Evolutionary conservation across 2,329 filamentous ascomycete species (phyloP), one percentile per base, ranked within the genome.

Genomic region (Colletotrichum magnum): DNA sequence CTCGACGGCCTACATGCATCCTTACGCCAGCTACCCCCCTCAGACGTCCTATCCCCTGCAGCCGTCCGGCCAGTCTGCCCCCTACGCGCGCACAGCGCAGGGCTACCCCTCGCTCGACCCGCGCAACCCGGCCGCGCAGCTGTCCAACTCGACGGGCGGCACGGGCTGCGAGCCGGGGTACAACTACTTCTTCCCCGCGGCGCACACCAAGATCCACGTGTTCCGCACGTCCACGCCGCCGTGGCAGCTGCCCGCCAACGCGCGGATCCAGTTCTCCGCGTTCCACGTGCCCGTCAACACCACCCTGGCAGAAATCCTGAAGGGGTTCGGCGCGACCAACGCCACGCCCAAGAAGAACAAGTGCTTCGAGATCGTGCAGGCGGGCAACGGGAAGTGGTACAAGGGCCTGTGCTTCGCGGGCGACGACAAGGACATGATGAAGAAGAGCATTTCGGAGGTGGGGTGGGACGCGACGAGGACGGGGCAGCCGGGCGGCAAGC

Each of bases 131-230:
- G 86, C 87, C 0, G 81, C 85, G 32, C 85, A 88, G 71, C 80
- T 91, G 79, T 83, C 82, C 54, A 89, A 90, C 78, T 83, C 85
- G 0, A 87, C 86, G 0, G 87, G 89, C 52, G 88, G 88, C 24
- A 81, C 85, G 1, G 87, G 88, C 48, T 86, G 86, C 69, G 89
- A 90, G 73, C 87, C 87, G 0, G 89, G 88, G 2, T 91, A 90
- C 80, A 88, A 89, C 79, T 89, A 90, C 77, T 85, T 90, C 74
- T 91, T 90, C 78, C 84, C 87, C 0, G 73, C 79, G 0, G 82
- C 87, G 71, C 87, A 90, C 76, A 88, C 87, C 36, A 90, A 88
- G 71, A 80, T 90, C 6, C 88, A 90, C 72, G 81, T 91, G 3
- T 83, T 92, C 77, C 85, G 85, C 71, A 83, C 84, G 9, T 73